phyloP scores from a whole-genome alignment of 805 yeast genomes.

The Ogataea thermomethanolica region DNA sequence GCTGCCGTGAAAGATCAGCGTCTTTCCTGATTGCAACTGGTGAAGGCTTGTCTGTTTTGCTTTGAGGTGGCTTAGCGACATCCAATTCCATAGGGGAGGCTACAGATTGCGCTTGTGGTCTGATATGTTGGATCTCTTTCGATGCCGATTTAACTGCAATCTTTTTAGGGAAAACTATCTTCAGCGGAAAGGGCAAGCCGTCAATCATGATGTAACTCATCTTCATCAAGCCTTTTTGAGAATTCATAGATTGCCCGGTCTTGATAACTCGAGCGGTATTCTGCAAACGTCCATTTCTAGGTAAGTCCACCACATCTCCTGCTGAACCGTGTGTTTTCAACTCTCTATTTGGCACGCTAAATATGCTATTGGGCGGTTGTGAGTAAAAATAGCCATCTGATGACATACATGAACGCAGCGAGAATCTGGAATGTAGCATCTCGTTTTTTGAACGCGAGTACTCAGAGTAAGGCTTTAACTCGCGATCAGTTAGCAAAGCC shows the following conservation, averaged over 20 bases:
- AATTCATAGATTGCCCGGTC: neutral
- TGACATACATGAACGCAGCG: neutral
- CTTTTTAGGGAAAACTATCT: constrained; percentile 28
- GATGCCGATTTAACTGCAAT: constrained; percentile 16
- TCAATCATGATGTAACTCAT: constrained; percentile 24
- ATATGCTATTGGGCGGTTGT: constrained; percentile 3
- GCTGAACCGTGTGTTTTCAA: constrained; percentile 4
- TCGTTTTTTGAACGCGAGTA: no score
- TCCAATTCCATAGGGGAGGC: neutral
- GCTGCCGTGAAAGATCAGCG: constrained; percentile 4
- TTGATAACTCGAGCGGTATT: neutral
- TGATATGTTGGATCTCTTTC: neutral
- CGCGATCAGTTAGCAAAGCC: no score
- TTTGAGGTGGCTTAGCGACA: neutral
- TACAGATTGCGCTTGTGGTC: constrained; percentile 8
- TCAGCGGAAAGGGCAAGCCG: constrained; percentile 29
- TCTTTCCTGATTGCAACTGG: no score
- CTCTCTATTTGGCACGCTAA: neutral
- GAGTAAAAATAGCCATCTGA: neutral
- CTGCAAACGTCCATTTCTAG: neutral
- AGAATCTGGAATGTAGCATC: no score
- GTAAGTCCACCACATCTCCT: neutral
- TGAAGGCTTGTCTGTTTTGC: neutral
- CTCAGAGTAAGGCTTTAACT: no score
- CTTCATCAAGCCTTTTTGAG: neutral